These are phyloP conservation scores for Agaricus subrufescens DNA, from an alignment of 768 basidiomycete genomes.

Conservation along the genomic window DNA sequence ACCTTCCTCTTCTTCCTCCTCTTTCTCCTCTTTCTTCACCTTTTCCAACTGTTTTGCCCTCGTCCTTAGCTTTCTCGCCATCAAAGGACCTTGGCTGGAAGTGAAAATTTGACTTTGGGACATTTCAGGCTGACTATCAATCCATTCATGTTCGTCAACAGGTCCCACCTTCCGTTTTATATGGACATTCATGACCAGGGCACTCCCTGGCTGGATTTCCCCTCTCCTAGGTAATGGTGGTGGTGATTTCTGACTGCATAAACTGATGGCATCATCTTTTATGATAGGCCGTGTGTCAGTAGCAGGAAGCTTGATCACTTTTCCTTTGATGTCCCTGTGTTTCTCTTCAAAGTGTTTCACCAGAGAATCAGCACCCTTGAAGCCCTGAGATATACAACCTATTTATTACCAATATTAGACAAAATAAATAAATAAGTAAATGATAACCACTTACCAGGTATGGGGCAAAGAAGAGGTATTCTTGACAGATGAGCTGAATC, in stretches of 20 bases:
- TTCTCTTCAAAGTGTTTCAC: background rate
- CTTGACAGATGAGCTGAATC: conserved; percentile 22
- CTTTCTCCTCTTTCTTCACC: background rate
- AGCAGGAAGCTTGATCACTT: background rate
- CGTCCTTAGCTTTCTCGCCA: conserved; percentile 1
- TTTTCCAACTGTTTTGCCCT: conserved; percentile 5
- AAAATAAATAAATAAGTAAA: background rate
- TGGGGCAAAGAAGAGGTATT: conserved; percentile 19
- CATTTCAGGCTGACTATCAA: background rate
- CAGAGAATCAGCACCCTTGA: background rate
- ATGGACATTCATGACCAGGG: background rate
- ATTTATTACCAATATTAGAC: background rate
- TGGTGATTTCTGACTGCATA: too few species aligned
- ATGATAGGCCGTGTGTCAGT: background rate
- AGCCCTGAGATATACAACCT: background rate
- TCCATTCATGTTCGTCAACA: background rate
- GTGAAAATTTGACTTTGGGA: background rate
- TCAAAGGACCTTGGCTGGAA: background rate
- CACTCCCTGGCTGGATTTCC: background rate
- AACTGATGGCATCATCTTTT: too few species aligned
- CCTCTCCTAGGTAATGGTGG: background rate
- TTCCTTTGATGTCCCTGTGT: background rate
- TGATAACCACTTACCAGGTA: conserved; percentile 16
- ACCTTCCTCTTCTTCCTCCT: conserved; percentile 1
- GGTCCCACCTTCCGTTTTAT: background rate